A percentile compares a stretch with the other conserved stretches of the same genome.
phyloP scores from a whole-genome alignment of 768 basidiomycete genomes.

The Mycena olivaceomarginata region DNA sequence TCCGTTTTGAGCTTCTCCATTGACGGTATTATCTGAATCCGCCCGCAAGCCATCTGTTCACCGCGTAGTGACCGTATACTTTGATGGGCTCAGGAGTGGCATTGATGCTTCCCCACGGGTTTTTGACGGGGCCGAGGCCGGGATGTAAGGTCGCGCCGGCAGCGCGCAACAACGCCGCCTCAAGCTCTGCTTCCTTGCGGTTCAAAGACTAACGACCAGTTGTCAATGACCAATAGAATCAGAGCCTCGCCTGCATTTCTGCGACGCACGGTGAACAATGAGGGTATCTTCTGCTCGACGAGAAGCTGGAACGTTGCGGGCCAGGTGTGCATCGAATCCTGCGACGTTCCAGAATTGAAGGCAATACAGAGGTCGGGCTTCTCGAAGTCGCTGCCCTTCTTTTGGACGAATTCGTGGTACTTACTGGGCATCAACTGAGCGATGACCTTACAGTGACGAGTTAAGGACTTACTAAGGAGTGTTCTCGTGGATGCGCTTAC shows the following conservation, averaged over 20 bases:
- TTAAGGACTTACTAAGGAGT: conserved; percentile 19
- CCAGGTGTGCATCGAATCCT: conserved; percentile 24
- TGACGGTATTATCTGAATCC: conserved; percentile 48
- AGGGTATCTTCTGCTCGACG: conserved; percentile 34
- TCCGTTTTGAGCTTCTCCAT: too few species aligned
- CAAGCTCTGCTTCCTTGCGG: conserved; percentile 41
- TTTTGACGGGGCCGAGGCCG: conserved; percentile 38
- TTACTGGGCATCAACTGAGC: conserved; percentile 26
- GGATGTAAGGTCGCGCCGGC: conserved; percentile 40
- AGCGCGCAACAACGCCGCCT: conserved; percentile 32
- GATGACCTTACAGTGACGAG: not conserved
- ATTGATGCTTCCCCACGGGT: conserved; percentile 45
- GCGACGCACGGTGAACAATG: conserved; percentile 36
- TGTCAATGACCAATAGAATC: not conserved
- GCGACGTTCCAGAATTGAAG: conserved; percentile 39
- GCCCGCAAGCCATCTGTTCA: conserved; percentile 60
- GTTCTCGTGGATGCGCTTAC: conserved; percentile 35
- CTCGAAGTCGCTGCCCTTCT: conserved; percentile 29
- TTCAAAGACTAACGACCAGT: conserved; percentile 31
- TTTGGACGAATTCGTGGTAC: conserved; percentile 37
- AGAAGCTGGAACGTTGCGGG: conserved; percentile 35
- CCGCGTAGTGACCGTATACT: conserved; percentile 57
- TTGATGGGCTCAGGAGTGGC: conserved; percentile 46
- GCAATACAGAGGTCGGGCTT: conserved; percentile 39
- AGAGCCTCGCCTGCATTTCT: not conserved